Conservation (phyloP, 2,329 filamentous ascomycete genomes). For the Colletotrichum limetticola region DNA sequence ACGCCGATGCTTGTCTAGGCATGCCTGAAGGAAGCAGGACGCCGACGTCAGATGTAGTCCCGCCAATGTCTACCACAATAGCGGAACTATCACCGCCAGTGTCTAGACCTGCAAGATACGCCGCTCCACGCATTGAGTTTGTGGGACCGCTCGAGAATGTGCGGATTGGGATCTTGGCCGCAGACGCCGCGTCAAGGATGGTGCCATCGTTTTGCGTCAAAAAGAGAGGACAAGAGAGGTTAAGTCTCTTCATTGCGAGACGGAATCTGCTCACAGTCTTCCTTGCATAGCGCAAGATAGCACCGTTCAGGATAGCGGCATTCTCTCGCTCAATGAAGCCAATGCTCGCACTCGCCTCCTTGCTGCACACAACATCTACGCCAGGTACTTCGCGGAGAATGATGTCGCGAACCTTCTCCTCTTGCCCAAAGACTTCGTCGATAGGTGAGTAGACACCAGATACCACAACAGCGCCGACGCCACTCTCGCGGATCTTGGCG, state of each 20-base stretch:
- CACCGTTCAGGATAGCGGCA: conserved; percentile 72
- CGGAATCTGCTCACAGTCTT: conserved; percentile 66
- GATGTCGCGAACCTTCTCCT: conserved; percentile 58
- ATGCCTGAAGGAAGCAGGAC: conserved; percentile 67
- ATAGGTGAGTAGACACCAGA: conserved; percentile 65
- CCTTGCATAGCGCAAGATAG: conserved; percentile 56
- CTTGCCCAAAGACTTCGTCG: conserved; percentile 56
- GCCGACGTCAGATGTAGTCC: conserved; percentile 64
- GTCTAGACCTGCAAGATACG: conserved; percentile 58
- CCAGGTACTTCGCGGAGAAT: conserved; percentile 51
- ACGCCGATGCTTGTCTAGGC: conserved; percentile 70
- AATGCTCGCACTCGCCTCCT: conserved; percentile 60
- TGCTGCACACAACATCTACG: conserved; percentile 60
- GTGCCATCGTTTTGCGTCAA: conserved; percentile 74
- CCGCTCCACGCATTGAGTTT: conserved; percentile 61
- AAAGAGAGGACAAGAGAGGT: conserved; percentile 65
- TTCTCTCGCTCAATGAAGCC: conserved; percentile 72
- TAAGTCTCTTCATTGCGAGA: conserved; percentile 59
- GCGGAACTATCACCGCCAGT: conserved; percentile 32
- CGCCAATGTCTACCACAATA: conserved; percentile 63
- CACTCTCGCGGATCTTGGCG: conserved; percentile 51
- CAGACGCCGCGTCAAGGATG: conserved; percentile 62
- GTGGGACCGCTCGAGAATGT: conserved; percentile 62
- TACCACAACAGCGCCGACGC: conserved; percentile 59
- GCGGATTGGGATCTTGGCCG: conserved; percentile 64